Evolutionary conservation across 805 yeast genomes (phyloP).

Genomic region (Monosporozyma solicola): DNA sequence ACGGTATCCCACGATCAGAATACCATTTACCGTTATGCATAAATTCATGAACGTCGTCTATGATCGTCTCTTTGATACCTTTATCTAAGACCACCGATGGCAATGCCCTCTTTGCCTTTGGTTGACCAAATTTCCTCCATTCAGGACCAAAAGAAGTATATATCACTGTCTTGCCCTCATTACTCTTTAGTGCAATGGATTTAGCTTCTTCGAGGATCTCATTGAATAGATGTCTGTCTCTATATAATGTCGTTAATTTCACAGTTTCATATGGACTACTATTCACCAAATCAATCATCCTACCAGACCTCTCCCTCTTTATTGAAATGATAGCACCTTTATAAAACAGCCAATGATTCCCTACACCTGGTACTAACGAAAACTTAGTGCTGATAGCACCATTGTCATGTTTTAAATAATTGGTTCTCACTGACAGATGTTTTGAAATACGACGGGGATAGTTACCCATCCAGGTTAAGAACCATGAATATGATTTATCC

Average conservation of each 20-base stretch:
- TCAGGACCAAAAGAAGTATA: slow-evolving; percentile 97
- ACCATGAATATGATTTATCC: slow-evolving; percentile 92
- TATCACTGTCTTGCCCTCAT: slow-evolving; percentile 89
- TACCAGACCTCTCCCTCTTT: slow-evolving; percentile 82
- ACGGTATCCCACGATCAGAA: slow-evolving; percentile 93
- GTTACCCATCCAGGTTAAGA: slow-evolving; percentile 90
- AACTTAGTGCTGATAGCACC: slow-evolving; percentile 85
- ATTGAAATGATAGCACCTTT: slow-evolving; percentile 83
- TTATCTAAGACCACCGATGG: slow-evolving; percentile 81
- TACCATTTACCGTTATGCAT: slow-evolving; percentile 81
- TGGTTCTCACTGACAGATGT: slow-evolving; percentile 85
- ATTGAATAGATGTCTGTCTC: slow-evolving; percentile 64
- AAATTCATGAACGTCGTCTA: slow-evolving; percentile 73
- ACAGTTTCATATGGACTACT: slow-evolving; percentile 96
- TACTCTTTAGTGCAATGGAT: slow-evolving; percentile 63
- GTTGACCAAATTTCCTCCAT: slow-evolving; percentile 97
- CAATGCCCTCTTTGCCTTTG: slow-evolving; percentile 74
- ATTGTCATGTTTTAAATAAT: slow-evolving; percentile 79
- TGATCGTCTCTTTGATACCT: slow-evolving; percentile 57
- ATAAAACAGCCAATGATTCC: slow-evolving; percentile 79
- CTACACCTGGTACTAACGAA: slow-evolving; percentile 94
- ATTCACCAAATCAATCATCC: slow-evolving; percentile 76
- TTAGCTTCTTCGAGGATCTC: slow-evolving; percentile 79
- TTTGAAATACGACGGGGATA: slow-evolving; percentile 67
- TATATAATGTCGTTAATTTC: slow-evolving; percentile 80